phyloP scores from a whole-genome alignment of 2,329 filamentous ascomycete species.

The Curvularia verruculosa region DNA sequence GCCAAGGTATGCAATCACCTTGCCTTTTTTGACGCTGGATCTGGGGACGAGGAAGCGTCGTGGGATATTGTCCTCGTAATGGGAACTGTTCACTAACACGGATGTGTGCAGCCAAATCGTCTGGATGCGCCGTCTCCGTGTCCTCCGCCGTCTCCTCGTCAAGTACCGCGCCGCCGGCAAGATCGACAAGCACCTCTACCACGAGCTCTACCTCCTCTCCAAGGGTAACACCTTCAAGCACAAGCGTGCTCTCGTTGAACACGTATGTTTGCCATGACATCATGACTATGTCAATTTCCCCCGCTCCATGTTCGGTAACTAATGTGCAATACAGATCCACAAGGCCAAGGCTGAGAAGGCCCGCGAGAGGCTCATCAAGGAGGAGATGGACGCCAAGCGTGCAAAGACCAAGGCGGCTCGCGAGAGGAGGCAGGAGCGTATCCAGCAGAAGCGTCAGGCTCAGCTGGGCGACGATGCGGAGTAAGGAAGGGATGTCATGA shows the following conservation, averaged over 20 bases:
- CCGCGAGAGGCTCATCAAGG: slow-evolving; percentile 94
- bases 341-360: slow-evolving; percentile 99
- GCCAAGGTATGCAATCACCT: slow-evolving; percentile 74
- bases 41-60: slow-evolving; percentile 5
- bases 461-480: slow-evolving; percentile 74
- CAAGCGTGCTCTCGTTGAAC: slow-evolving; percentile 99
- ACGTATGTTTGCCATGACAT: slow-evolving; percentile 74
- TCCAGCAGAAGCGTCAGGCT: slow-evolving; percentile 87
- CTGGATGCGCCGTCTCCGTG: slow-evolving; percentile 99
- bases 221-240: slow-evolving; percentile 99
- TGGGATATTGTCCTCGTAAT: slow-evolving; percentile 13
- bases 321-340: slow-evolving; percentile 76
- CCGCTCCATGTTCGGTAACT: slow-evolving; percentile 28
- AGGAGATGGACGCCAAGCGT: slow-evolving; percentile 99
- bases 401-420: slow-evolving; percentile 99
- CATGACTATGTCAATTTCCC: slow-evolving; percentile 38
- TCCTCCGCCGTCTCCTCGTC: slow-evolving; percentile 97
- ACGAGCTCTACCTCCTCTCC: slow-evolving; percentile 99
- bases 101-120: slow-evolving; percentile 77
- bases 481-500: slow-evolving; percentile 46
- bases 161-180: slow-evolving; percentile 99
- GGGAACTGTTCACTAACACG: slow-evolving; percentile 40
- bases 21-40: slow-evolving; percentile 21
- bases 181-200: slow-evolving; percentile 99
- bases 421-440: slow-evolving; percentile 96